Base-by-base conservation (phyloP, 768 basidiomycete species). In the Trametes maxima region DNA sequence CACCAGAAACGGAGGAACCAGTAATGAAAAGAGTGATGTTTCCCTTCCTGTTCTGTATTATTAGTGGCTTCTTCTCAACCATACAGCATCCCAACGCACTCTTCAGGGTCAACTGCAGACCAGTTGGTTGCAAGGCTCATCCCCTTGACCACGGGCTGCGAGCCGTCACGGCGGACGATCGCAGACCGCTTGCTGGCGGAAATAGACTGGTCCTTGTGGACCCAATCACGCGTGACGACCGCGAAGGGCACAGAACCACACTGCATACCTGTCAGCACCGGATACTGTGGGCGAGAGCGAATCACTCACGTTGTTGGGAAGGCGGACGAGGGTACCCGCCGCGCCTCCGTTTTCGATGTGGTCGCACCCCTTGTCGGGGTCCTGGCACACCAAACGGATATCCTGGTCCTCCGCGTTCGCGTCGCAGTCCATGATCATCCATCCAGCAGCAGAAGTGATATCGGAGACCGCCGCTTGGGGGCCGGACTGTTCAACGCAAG, bases 311-410 rank as follows among this genome's bases (percentile, higher is more conserved):
- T 72, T 73, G 64, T 85, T 77, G 5, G 85, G 84, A 8, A 86
- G 67, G 19, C 83, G 76, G 28, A 85, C 82, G 21, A 86, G 70
- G 62, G 81, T 84, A 58, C 78, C 79, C n/a, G 74, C 78, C 0
- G 81, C 75, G 21, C 73, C 77, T 37, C 67, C 68, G 36, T 72
- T 69, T 58, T 74, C 78, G 12, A 83, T 69, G 57, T 80, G 80
- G 25, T 69, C 69, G 67, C 81, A 83, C 8, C 70, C 69, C 13
- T 59, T 46, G 21, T 68, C 59, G 14, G 70, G 68, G 19, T 67
- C 65, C 60, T 68, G 68, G 71, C 83, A 85, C 2, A 82, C 80
- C 19, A 82, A 74, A 10, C 81, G 79, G 50, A 83, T 78, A 43
- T 81, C 79, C 62, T 83, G 82, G 25, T 74, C 66, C 12, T 76